These are phyloP conservation scores for Nicotiana paniculata DNA, from an alignment of 257 asterid species.

Conservation along the genomic window DNA sequence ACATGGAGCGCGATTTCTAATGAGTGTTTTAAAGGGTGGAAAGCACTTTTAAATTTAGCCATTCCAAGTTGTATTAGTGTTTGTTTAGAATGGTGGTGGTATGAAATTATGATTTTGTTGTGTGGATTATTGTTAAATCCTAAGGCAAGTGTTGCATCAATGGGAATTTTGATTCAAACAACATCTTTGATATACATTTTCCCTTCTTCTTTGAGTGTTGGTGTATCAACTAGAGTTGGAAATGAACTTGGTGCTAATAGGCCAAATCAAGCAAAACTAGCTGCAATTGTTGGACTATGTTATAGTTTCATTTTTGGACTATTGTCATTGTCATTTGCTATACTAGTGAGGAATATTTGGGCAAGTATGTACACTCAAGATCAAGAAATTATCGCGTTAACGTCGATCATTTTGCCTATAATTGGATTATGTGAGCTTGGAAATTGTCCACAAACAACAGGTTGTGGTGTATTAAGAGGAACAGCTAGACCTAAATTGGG, in stretches of 20 bases:
- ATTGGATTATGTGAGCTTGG: constrained; percentile 67
- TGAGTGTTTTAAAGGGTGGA: constrained; percentile 33
- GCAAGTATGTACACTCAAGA: constrained; percentile 46
- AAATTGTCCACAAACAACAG: constrained; percentile 59
- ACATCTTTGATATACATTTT: constrained; percentile 53
- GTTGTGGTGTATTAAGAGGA: constrained; percentile 50
- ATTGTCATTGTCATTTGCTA: constrained; percentile 27
- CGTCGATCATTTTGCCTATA: constrained; percentile 42
- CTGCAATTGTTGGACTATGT: constrained; percentile 33
- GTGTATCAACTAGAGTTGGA: constrained; percentile 50
- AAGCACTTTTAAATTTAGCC: constrained; percentile 28
- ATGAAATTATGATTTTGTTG: constrained; percentile 50
- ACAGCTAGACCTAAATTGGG: constrained; percentile 53
- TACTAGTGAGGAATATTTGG: constrained; percentile 39
- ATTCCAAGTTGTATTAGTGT: constrained; percentile 58
- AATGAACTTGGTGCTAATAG: constrained; percentile 48
- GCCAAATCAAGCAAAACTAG: constrained; percentile 30
- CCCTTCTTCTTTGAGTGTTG: constrained; percentile 54
- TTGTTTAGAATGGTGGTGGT: constrained; percentile 70
- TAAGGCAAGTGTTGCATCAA: constrained; percentile 48
- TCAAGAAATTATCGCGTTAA: constrained; percentile 29
- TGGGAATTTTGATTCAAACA: constrained; percentile 59
- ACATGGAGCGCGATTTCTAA: constrained; percentile 36
- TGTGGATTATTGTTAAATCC: constrained; percentile 47
- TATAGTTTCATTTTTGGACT: constrained; percentile 34